Evolutionary conservation across 345 rosid genomes (phyloP).

Genomic region (Camelina sativa): DNA sequence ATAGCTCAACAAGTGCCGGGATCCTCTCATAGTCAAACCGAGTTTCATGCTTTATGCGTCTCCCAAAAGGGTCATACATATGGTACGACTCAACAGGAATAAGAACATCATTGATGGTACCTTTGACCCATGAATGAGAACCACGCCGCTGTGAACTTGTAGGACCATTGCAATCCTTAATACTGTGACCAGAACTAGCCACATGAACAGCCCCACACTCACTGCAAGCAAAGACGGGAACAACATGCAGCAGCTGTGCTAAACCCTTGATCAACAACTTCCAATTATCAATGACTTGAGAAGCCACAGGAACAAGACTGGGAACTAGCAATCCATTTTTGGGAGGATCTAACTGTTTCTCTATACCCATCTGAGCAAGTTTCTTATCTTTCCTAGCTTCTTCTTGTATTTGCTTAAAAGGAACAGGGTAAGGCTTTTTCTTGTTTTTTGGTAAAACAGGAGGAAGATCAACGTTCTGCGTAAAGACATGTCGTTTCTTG

Average conservation of each 20-base stretch:
- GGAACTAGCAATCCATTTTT: conserved; percentile 84
- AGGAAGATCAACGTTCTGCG: conserved; percentile 87
- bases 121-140: conserved; percentile 75
- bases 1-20: conserved; percentile 85
- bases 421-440: conserved; percentile 84
- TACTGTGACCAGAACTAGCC: conserved; percentile 65
- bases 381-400: conserved; percentile 66
- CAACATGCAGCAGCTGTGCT: conserved; percentile 72
- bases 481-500: conserved; percentile 44
- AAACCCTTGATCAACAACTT: conserved; percentile 75
- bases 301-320: conserved; percentile 68
- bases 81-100: conserved; percentile 90
- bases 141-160: conserved; percentile 53
- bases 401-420: conserved; percentile 54
- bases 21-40: conserved; percentile 87
- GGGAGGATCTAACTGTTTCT: conserved; percentile 83
- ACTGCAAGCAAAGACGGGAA: conserved; percentile 85
- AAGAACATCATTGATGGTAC: conserved; percentile 70
- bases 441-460: conserved; percentile 67
- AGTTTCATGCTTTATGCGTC: conserved; percentile 70
- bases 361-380: conserved; percentile 81
- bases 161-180: conserved; percentile 66
- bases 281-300: conserved; percentile 79
- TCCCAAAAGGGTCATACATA: conserved; percentile 84
- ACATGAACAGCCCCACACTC: conserved; percentile 86